A percentile compares a stretch with the other conserved stretches of the same genome.
phyloP scores from a whole-genome alignment of 805 yeast genomes.

The Citeromyces nyonsensis region DNA sequence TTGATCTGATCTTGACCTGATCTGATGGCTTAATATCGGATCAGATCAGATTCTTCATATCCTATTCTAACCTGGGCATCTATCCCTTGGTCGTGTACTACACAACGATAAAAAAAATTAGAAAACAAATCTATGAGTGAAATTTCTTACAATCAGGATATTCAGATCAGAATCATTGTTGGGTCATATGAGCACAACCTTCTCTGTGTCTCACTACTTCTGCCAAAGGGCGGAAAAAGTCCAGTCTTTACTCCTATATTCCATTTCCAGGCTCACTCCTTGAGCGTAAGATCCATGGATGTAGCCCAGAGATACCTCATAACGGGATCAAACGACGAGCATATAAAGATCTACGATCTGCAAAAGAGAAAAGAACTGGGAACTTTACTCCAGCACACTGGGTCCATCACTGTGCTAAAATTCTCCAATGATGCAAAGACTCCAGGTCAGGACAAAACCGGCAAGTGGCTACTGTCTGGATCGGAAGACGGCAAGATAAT shows the following conservation, averaged over 20 bases:
- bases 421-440: constrained; percentile 40
- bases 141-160: no score
- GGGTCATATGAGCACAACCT: constrained; percentile 95
- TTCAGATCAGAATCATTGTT: constrained; percentile 64
- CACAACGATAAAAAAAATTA: no score
- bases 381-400: constrained; percentile 75
- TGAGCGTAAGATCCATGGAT: constrained; percentile 77
- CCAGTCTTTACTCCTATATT: constrained; percentile 84
- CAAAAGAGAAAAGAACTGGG: constrained; percentile 92
- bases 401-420: constrained; percentile 65
- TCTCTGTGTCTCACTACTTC: constrained; percentile 63
- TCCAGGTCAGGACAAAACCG: constrained; percentile 18
- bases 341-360: constrained; percentile 83
- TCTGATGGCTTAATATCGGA: no score
- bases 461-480: constrained; percentile 84
- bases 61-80: no score
- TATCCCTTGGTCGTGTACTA: no score
- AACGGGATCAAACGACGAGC: constrained; percentile 93
- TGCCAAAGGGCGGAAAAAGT: constrained; percentile 14
- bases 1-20: no score
- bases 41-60: no score
- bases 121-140: constrained; percentile 1
- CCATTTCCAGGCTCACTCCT: constrained; percentile 89
- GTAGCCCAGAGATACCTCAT: constrained; percentile 74
- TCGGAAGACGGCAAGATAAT: constrained; percentile 83